Evolutionary conservation across 345 rosid species (phyloP).

Genomic region (Brassica carinata): DNA sequence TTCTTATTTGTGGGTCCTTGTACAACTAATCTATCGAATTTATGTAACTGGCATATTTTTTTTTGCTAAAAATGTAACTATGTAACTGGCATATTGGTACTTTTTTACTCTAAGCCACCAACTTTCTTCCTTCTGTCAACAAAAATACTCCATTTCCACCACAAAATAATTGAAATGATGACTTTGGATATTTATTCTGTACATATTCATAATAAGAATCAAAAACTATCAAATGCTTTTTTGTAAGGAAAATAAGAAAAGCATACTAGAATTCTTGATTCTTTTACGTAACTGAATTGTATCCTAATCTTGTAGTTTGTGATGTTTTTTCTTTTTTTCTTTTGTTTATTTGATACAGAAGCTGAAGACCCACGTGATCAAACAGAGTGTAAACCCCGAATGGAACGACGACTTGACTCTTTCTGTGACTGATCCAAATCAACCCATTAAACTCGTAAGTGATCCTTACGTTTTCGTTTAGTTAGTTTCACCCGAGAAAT

Average conservation of each 20-base stretch:
- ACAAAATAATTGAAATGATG: conserved; percentile 1
- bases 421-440: conserved; percentile 59
- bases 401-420: conserved; percentile 88
- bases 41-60: not conserved
- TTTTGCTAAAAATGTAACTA: no score
- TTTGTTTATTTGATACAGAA: conserved; percentile 47
- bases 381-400: conserved; percentile 66
- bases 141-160: not conserved
- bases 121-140: not conserved
- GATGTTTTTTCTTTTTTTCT: not conserved
- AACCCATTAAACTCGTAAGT: conserved; percentile 61
- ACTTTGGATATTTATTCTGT: not conserved
- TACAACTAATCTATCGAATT: not conserved
- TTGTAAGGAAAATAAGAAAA: not conserved
- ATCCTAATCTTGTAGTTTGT: not conserved
- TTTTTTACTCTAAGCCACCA: not conserved
- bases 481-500: not conserved
- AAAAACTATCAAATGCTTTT: no score
- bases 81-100: not conserved
- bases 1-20: not conserved
- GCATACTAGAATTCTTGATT: not conserved
- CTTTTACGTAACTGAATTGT: not conserved
- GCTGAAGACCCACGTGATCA: conserved; percentile 72
- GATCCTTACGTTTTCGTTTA: not conserved
- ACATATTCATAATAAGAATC: no score